Base-by-base conservation (phyloP, 305 asterid genomes). In the Euphrasia arctica region DNA sequence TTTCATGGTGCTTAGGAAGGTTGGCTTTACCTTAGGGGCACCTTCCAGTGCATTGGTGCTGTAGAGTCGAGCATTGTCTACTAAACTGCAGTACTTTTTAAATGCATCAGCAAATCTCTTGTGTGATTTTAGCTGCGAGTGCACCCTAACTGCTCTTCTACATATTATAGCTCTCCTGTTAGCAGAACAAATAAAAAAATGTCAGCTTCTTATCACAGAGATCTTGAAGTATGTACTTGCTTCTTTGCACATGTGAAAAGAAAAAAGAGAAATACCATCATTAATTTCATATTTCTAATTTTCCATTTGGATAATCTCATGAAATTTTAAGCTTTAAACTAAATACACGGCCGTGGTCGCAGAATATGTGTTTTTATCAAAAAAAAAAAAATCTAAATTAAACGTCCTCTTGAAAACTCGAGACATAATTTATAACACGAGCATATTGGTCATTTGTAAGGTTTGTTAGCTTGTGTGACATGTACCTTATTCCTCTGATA, bases 81-180 rank as follows among this genome's bases (percentile, higher is more conserved):
- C 98, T 56, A 85, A 77, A n/a, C 83, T 85, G 75, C 97, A 87
- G 77, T 92, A 92, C 61, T 89, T 83, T 52, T 74, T 72, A 60
- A 92, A 92, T 50, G 96, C 98, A 63, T 80, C 85, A 43, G 97
- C 95, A 70, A 92, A 92, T 74, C 98, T 80, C 82, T 85, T 88
- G 78, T 91, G 98, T 15, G 98, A 91, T 85, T 75, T 83, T 62
- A 91, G 74, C 80, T 88, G 98, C 52, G 98, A 88, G 65, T 88
- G 74, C 68, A 91, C 96, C 73, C 96, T 82, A 62, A 91, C 98
- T 67, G 98, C 96, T 68, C 98, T 80, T 82, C 96, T 72, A 63
- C 94, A 84, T 79, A 88, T 86, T 74, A 91, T 89, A 54, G 98
- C 98, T 80, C 97, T 72, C 96, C 98, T 92, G 82, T 45, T 47